These are phyloP conservation scores for Carallia pectinifolia DNA, from an alignment of 345 rosid species.

Conservation along the genomic window DNA sequence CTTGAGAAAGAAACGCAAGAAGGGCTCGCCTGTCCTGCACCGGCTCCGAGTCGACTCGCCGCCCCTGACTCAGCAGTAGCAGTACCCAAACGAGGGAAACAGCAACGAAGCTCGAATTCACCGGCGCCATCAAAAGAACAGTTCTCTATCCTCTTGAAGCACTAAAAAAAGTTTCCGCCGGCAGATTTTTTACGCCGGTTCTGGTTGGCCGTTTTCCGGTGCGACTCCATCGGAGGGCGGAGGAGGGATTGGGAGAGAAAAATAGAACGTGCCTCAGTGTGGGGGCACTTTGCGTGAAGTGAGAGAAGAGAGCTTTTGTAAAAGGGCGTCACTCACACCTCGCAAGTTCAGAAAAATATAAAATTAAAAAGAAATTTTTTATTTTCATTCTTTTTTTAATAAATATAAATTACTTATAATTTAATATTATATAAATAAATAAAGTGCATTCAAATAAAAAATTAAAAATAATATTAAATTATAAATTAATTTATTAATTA, in stretches of 20 bases:
- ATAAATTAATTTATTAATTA: no score
- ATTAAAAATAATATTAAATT: not conserved
- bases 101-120: conserved; percentile 14
- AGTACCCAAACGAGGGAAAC: conserved; percentile 25
- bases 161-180: no score
- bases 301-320: not conserved
- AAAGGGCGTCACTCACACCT: not conserved
- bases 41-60: conserved; percentile 60
- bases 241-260: not conserved
- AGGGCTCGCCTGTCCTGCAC: conserved; percentile 74
- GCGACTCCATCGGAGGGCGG: conserved; percentile 36
- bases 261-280: not conserved
- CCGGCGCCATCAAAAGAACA: no score
- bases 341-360: conserved; percentile 20
- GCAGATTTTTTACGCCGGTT: conserved; percentile 8
- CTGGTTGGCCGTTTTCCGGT: conserved; percentile 31
- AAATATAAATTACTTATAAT: no score
- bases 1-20: conserved; percentile 53
- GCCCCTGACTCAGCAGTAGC: conserved; percentile 12
- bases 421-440: no score
- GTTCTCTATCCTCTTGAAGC: no score
- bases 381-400: no score
- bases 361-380: not conserved
- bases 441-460: no score
- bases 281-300: no score